phyloP scores from a whole-genome alignment of 257 asterid species.

The Lithospermum erythrorhizon region DNA sequence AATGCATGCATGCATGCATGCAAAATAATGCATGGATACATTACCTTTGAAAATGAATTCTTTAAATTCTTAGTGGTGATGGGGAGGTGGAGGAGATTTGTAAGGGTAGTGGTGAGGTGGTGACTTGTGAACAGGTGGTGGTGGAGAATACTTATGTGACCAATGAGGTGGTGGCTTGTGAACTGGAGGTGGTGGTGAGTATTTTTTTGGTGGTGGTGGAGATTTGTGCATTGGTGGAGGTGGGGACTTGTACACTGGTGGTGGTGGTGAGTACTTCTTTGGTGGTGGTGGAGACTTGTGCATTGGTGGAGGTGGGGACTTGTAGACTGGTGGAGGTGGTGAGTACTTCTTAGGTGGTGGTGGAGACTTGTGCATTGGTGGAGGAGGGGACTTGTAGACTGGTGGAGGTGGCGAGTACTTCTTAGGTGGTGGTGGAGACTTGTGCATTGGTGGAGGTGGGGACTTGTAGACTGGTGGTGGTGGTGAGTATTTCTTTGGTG shows the following conservation, averaged over 20 bases:
- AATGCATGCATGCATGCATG: background rate
- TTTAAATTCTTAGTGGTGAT: background rate
- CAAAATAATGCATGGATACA: too few relatives aligned
- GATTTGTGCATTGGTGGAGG: slow-evolving; percentile 1
- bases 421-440: too few relatives aligned
- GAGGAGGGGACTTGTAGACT: too few relatives aligned
- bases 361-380: background rate
- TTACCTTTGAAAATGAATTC: background rate
- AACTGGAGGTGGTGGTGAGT: background rate
- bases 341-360: slow-evolving; percentile 4
- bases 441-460: background rate
- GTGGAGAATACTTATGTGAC: background rate
- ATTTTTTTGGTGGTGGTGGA: slow-evolving; percentile 6
- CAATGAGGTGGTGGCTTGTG: background rate
- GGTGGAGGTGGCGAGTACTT: too few relatives aligned
- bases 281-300: too few relatives aligned
- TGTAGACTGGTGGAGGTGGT: slow-evolving; percentile 1
- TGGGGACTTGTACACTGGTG: background rate
- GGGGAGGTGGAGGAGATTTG: slow-evolving; percentile 2
- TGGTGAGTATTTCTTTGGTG: background rate
- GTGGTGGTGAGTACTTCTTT: background rate
- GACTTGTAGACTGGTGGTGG: slow-evolving; percentile 2
- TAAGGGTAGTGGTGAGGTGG: background rate
- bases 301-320: background rate
- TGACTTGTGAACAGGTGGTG: background rate